Base-by-base conservation (phyloP, 345 rosid genomes). In the Balakata baccata region DNA sequence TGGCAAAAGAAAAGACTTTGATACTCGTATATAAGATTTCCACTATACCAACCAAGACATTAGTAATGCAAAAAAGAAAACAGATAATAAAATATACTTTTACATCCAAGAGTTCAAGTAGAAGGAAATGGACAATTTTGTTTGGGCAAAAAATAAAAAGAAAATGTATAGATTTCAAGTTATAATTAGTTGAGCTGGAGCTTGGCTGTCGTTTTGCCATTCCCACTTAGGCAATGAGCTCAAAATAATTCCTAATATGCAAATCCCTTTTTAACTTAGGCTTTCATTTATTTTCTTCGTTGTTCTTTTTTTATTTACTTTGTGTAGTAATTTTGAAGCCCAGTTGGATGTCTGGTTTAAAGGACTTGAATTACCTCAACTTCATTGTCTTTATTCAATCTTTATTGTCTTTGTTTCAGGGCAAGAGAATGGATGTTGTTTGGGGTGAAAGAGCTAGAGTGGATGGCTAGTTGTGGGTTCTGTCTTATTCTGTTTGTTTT, bases 391-490 rank as follows among this genome's bases (percentile, higher is more conserved):
- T 50, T 3, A 49, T 70, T 61, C 5, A 22, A 41, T 46, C n/a
- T n/a, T n/a, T 43, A 58, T 11, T 56, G 25, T 23, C 18, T 38
- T 69, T 51, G 7, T 68, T 79, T 61, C 83, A 96, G 99, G 99
- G 98, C 47, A 91, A 96, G 84, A 89, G 99, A 76, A 96, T 96
- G 99, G 99, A 96, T 84, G 99, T 96, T 65, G 99, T 96, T 34
- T 96, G 99, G 99, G 98, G 99, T 74, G 98, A 93, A 88, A 96
- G 98, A 13, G 91, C 99, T 68, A 97, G 99, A 3, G 99, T 96
- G 64, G 89, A 88, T 73, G 98, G 99, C 52, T 97, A 96, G 69
- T 51, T 96, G 79, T 93, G 94, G 99, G 84, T 96, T 66, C 78
- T 96, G 82, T 96, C 99, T 97, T 66, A 79, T 96, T 70, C 97